Evolutionary conservation across 2,329 filamentous ascomycete genomes (phyloP), one percentile per base, ranked within the genome.

Genomic region (Trichophyton verrucosum): DNA sequence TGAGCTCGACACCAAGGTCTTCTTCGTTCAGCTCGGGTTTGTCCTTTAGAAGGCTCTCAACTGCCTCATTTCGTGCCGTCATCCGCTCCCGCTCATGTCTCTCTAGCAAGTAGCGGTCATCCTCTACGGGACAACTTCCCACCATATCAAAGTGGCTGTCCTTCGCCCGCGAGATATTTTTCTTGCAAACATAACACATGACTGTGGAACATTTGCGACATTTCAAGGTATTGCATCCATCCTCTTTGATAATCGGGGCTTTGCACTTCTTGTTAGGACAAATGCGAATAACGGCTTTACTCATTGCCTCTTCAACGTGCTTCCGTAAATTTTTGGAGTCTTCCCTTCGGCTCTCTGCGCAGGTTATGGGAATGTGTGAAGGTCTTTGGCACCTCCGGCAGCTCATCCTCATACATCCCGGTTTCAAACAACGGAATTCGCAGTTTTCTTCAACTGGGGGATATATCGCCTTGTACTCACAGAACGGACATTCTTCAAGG

Each of bases 201-300:
- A 75, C 15, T 8, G 40, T 44, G 3, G 62, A 49, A 78, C 78
- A 85, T n/a, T 80, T 79, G 0, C 81, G 77, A 71, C 90, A 95
- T 0, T 72, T 80, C 82, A 95, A 89, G 73, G 91, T 91, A 75
- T 95, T 95, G 75, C 90, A 95, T 2, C 90, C 90, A 36, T 76
- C 71, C 40, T 86, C 81, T 69, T 95, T 95, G 70, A 95, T 81
- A 67, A 92, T 94, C 0, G 85, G 83, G n/a, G 83, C 82, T n/a
- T 79, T 76, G 73, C 87, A 86, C 64, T 77, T 78, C 63, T 76
- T 68, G 58, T 77, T 78, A 61, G 77, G 71, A 59, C 90, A 95
- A 30, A 78, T 83, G 20, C 90, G 82, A 60, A 95, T 87, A 65
- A 95, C 68, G 1, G 90, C 90, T 15, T 81, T 80, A 1, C 87